Base-by-base conservation (phyloP, 2,329 filamentous ascomycete genomes). In the Davidsoniella neocaledoniae region DNA sequence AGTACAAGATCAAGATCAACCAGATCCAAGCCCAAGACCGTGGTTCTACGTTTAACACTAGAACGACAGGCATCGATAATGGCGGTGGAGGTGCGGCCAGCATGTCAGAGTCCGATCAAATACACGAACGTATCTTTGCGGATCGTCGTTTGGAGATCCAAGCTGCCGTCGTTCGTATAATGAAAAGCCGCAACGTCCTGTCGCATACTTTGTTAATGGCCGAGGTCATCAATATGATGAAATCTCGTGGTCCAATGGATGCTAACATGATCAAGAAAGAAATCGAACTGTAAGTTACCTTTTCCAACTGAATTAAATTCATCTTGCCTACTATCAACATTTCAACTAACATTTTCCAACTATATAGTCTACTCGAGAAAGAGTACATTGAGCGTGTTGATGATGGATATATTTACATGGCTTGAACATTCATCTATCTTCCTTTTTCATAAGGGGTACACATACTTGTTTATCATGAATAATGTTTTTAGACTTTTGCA, bases 101-200 rank as follows among this genome's bases (percentile, higher is more conserved):
- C 8, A 23, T 23, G 21, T 33, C 29, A 12, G 91, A 98, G 67
- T 96, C 91, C 0, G 84, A 83, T 58, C 83, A 90, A 60, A 96
- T 88, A 1, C 87, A 96, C 64, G 83, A 94, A 64, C 77, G 86
- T 41, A 86, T 98, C 4, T 81, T 81, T 0, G 83, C 84, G 48
- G 91, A 98, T 61, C 72, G 91, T 46, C 86, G 94, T 60, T 94
- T 93, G 59, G 93, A 98, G 68, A 95, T 88, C 0, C 91, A 98
- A 64, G 91, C 91, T 1, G 90, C 91, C 1, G 93, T 98, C 60
- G 91, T 98, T 54, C 72, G 91, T 16, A 94, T 98, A 60, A 88
- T 98, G 84, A 98, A 98, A 77, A 83, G 81, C 56, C 74, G 86
- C 56, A 95, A 95, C 75, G 76, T 68, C 7, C 88, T 96, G 65